Evolutionary conservation across 306 rosid genomes (phyloP), one percentile per base, ranked within the genome.

Genomic region (Dryas octopetala): DNA sequence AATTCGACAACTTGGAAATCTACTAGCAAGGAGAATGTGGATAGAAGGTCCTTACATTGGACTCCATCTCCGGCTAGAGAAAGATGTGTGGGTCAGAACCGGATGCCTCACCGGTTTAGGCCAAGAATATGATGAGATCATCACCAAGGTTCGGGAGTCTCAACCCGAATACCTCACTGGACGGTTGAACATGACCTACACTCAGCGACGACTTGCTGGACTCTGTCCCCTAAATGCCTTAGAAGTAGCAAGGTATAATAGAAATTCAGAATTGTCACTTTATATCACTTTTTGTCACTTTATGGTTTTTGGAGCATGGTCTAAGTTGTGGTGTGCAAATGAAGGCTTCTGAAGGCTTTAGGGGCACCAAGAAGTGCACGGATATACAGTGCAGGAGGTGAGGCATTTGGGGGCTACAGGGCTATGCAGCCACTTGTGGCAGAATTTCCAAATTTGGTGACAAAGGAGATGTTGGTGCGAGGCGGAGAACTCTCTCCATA

Each of bases 51-150:
- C 88, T 6, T 88, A 83, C 68, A 77, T 85, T 54, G 86, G 88
- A 11, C 68, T 88, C 61, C 88, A 85, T 79, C 89, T 88, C 82
- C 82, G 88, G 75, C 77, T 85, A 68, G 91, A 85, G 81, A 83
- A 81, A 76, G 91, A 83, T 74, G 89, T 85, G 44, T 88, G 88
- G 88, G 83, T 88, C 53, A 77, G 91, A 85, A 83, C 88, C 3
- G 86, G 88, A 43, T 88, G 91, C 49, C 86, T n/a, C 49, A 88
- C 91, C 15, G 91, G 89, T 68, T 75, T 88, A 59, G 91, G 89
- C 41, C 74, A 74, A 0, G 74, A 81, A 52, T 81, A 69, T 11
- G 91, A 88, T 28, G 51, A 76, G 9, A 48, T 79, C 28, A 74
- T 88, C 68, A 38, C 78, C 59, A 54, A 81, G 68, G 12, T 51